A percentile compares a stretch with the other conserved stretches of the same genome.
These are phyloP conservation scores for Tricholoma matsutake DNA, from an alignment of 768 basidiomycete species.

Conservation along the genomic window DNA sequence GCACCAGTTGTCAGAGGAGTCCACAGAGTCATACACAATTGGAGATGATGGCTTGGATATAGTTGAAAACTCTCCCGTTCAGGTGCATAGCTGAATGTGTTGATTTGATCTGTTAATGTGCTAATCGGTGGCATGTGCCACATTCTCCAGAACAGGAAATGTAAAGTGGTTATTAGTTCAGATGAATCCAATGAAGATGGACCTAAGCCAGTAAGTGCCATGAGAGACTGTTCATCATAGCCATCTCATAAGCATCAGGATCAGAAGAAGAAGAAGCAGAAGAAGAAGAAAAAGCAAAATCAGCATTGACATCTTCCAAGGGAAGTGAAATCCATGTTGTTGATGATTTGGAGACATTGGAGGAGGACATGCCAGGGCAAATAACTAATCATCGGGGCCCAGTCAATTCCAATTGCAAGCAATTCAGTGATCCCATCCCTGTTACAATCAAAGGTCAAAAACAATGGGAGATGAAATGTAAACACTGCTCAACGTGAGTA, in stretches of 20 bases:
- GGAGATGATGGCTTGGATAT: neutral
- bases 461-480: constrained; percentile 12
- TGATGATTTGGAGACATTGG: neutral
- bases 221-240: neutral
- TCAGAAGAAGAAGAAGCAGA: neutral
- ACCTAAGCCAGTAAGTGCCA: neutral
- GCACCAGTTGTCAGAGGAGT: neutral
- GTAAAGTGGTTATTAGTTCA: neutral
- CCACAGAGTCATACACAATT: neutral
- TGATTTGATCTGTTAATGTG: neutral
- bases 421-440: neutral
- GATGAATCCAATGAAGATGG: neutral
- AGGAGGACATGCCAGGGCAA: neutral
- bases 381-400: neutral
- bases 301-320: neutral
- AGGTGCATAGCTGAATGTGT: neutral
- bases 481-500: constrained; percentile 9
- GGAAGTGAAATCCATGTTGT: neutral
- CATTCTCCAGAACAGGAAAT: neutral
- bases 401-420: neutral
- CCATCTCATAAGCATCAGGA: neutral
- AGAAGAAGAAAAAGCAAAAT: neutral
- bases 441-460: neutral
- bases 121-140: neutral
- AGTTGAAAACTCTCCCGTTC: neutral